Evolutionary conservation across 257 asterid genomes (phyloP).

Genomic region (Gynochthodes officinalis): DNA sequence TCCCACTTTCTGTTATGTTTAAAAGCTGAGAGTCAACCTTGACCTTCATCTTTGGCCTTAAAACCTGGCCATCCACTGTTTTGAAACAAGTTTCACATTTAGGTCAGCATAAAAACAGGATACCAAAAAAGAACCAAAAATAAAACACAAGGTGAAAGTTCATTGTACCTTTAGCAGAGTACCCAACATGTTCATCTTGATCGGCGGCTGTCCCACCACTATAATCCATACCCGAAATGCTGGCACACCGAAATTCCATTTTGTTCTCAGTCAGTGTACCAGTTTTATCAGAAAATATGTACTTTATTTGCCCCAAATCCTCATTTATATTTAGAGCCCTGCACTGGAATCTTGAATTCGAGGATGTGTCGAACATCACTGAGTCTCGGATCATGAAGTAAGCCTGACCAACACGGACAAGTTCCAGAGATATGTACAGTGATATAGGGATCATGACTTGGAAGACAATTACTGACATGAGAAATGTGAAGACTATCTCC

Average conservation of each 20-base stretch:
- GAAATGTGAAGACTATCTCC: conserved; percentile 86
- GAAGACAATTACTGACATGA: conserved; percentile 90
- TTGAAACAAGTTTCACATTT: conserved; percentile 20
- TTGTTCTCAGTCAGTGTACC: conserved; percentile 98
- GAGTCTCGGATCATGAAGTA: conserved; percentile 82
- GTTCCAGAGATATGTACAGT: conserved; percentile 94
- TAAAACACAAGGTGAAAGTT: conserved; percentile 4
- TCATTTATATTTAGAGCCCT: conserved; percentile 96
- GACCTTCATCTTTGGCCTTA: conserved; percentile 80
- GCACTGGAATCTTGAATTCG: conserved; percentile 90
- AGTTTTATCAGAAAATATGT: conserved; percentile 95
- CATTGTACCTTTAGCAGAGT: conserved; percentile 58
- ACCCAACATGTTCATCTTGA: conserved; percentile 43
- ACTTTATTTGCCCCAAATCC: conserved; percentile 96
- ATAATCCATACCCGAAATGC: conserved; percentile 75
- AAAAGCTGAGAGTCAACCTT: conserved; percentile 71
- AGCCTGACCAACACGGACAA: conserved; percentile 99
- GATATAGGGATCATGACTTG: conserved; percentile 98
- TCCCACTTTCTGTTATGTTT: conserved; percentile 40
- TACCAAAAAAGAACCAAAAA: neutral
- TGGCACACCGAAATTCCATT: conserved; percentile 96
- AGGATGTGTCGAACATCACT: conserved; percentile 58
- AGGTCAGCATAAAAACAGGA: conserved; percentile 17
- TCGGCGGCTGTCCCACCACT: conserved; percentile 32
- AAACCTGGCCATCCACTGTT: conserved; percentile 55